Percentiles rank a stretch among this genome's conserved stretches.
Evolutionary conservation across 2,329 filamentous ascomycete genomes (phyloP).

Genomic region (Aspergillus eucalypticola): DNA sequence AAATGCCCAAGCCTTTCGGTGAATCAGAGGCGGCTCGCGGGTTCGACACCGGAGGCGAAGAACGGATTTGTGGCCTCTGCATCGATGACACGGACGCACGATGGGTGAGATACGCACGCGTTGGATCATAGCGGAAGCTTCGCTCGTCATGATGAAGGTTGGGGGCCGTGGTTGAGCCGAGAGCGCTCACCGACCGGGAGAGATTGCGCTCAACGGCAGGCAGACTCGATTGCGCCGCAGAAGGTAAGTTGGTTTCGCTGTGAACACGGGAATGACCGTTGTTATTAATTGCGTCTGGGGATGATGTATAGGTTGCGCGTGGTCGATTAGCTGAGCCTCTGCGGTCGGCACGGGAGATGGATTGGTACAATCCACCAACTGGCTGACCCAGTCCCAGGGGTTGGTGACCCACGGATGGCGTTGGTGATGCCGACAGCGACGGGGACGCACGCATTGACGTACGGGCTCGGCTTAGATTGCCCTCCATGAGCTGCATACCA

Average conservation of each 20-base stretch:
- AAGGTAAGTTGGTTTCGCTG: constrained; percentile 61
- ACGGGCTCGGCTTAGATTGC: constrained; percentile 78
- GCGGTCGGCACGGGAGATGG: constrained; percentile 43
- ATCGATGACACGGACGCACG: constrained; percentile 42
- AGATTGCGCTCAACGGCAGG: constrained; percentile 41
- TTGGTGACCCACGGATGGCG: constrained; percentile 33
- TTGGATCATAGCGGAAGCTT: constrained; percentile 36
- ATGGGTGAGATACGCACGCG: constrained; percentile 35
- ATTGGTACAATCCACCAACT: constrained; percentile 44
- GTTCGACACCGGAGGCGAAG: constrained; percentile 12
- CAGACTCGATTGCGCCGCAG: constrained; percentile 34
- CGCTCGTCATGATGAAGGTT: constrained; percentile 34
- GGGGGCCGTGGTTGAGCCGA: constrained; percentile 38
- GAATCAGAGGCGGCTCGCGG: constrained; percentile 24
- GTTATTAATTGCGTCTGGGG: constrained; percentile 41
- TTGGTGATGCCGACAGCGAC: constrained; percentile 51
- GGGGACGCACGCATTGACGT: constrained; percentile 62
- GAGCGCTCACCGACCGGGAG: constrained; percentile 65
- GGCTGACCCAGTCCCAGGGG: constrained; percentile 41
- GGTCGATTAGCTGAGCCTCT: constrained; percentile 50
- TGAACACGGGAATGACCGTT: constrained; percentile 61
- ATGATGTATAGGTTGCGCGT: constrained; percentile 37
- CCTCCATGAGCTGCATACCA: constrained; percentile 77
- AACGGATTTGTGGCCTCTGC: constrained; percentile 22
- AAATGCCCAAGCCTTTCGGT: constrained; percentile 31